phyloP scores from a whole-genome alignment of 805 yeast species.

The Candida jianshihensis region DNA sequence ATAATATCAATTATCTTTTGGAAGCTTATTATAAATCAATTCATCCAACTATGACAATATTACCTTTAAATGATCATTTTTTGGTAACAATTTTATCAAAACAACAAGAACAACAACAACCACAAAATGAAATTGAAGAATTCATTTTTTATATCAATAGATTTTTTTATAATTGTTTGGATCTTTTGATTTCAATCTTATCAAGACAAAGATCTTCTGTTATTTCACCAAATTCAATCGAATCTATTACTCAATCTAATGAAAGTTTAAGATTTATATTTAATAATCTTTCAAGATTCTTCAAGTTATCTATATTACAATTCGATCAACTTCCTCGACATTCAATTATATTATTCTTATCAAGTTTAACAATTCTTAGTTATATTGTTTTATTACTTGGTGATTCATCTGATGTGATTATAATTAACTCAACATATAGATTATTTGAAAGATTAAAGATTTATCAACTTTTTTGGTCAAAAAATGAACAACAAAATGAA shows the following conservation, averaged over 20 bases:
- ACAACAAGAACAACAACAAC: conserved; percentile 8
- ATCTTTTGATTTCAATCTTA: conserved; percentile 11
- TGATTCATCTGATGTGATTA: conserved; percentile 48
- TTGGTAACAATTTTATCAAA: conserved; percentile 13
- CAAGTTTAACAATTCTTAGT: conserved; percentile 37
- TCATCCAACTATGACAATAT: conserved; percentile 31
- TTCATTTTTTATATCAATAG: conserved; percentile 11
- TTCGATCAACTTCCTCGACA: conserved; percentile 10
- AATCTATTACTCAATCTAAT: conserved; percentile 1
- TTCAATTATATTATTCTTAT: conserved; percentile 10
- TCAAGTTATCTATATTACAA: conserved; percentile 5
- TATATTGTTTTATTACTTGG: conserved; percentile 56
- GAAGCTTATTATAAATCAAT: conserved; percentile 41
- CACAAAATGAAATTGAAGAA: conserved; percentile 16
- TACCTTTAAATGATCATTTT: conserved; percentile 27
- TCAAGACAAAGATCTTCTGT: conserved; percentile 5
- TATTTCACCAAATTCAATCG: conserved; percentile 2
- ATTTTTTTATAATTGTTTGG: conserved; percentile 14
- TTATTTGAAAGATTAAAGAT: conserved; percentile 54
- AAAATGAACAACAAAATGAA: conserved; percentile 1
- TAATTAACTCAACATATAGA: conserved; percentile 41
- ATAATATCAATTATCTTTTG: conserved; percentile 28
- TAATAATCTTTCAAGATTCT: conserved; percentile 10
- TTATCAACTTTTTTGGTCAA: conserved; percentile 26
- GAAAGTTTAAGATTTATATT: conserved; percentile 12